Percentiles rank a stretch among this genome's conserved stretches.
phyloP scores from a whole-genome alignment of 2,329 filamentous ascomycete species.

The Drechslera avenae region DNA sequence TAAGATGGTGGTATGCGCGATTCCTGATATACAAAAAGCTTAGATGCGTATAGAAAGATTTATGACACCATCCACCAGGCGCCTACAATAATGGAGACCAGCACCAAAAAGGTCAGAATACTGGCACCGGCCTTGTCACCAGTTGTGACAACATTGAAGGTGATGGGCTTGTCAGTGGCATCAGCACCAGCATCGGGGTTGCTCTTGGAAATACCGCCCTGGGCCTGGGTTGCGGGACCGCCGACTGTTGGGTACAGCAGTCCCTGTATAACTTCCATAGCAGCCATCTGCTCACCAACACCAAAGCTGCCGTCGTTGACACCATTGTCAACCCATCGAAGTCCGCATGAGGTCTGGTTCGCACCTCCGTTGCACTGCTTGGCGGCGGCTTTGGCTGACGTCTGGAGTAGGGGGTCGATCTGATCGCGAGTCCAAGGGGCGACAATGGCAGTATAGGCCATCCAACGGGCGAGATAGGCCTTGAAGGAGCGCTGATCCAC shows the following conservation, averaged over 20 bases:
- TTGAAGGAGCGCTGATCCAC: constrained; percentile 56
- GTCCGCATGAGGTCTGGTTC: constrained; percentile 55
- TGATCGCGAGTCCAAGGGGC: constrained; percentile 44
- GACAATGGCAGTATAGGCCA: constrained; percentile 49
- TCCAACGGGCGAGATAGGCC: constrained; percentile 52
- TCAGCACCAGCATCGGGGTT: constrained; percentile 50
- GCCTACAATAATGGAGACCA: constrained; percentile 62
- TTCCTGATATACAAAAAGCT: constrained; percentile 2
- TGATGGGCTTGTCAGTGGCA: constrained; percentile 35
- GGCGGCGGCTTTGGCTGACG: constrained; percentile 63
- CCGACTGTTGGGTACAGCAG: constrained; percentile 45
- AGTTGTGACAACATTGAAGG: constrained; percentile 53
- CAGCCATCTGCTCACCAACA: constrained; percentile 65
- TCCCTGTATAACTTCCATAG: constrained; percentile 59
- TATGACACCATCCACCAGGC: constrained; percentile 59
- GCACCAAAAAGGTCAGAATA: constrained; percentile 64
- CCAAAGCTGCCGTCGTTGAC: constrained; percentile 57
- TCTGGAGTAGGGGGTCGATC: constrained; percentile 59
- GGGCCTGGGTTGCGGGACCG: constrained; percentile 53
- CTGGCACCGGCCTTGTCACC: constrained; percentile 72
- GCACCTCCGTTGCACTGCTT: constrained; percentile 58
- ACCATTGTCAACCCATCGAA: constrained; percentile 50
- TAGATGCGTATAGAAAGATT: constrained; percentile 3
- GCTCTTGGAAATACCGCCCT: constrained; percentile 59
- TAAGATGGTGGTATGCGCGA: background rate